Conservation (phyloP, 140 eudicot species). For the Anethum foeniculum region DNA sequence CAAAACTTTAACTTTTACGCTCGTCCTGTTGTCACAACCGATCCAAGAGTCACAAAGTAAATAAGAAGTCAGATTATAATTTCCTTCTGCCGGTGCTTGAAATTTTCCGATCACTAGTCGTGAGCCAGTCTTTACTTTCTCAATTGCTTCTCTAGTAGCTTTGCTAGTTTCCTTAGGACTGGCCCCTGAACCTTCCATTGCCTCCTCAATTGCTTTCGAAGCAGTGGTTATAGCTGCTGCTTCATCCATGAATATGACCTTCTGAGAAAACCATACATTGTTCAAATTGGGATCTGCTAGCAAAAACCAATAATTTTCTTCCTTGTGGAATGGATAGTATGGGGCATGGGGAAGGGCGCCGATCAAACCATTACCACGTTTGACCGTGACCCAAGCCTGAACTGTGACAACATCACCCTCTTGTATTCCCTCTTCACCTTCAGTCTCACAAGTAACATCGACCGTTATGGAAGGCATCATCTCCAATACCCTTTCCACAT, state of each 20-base stretch:
- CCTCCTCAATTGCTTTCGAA: constrained; percentile 63
- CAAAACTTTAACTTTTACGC: constrained; percentile 58
- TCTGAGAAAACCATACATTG: constrained; percentile 81
- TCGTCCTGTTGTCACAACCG: constrained; percentile 70
- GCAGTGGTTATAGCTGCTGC: constrained; percentile 68
- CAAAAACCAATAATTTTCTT: constrained; percentile 76
- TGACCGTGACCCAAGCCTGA: constrained; percentile 83
- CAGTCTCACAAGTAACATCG: constrained; percentile 74
- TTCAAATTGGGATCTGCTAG: constrained; percentile 67
- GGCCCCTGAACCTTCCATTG: constrained; percentile 69
- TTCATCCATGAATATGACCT: constrained; percentile 84
- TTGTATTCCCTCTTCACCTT: constrained; percentile 93
- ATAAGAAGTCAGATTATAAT: constrained; percentile 46
- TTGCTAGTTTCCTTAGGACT: constrained; percentile 48
- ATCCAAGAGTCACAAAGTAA: constrained; percentile 85
- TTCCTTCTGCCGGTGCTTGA: constrained; percentile 80
- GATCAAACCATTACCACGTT: constrained; percentile 41
- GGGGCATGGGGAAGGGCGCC: constrained; percentile 83
- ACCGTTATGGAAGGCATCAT: constrained; percentile 71
- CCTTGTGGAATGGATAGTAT: constrained; percentile 70
- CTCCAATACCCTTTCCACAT: constrained; percentile 73
- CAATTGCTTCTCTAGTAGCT: constrained; percentile 70
- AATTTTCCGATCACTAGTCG: constrained; percentile 69
- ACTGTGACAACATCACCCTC: constrained; percentile 86
- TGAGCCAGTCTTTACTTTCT: constrained; percentile 64